Evolutionary conservation across 371 early-diverging fungal species (phyloP).

Genomic region (Mucor mucedo): DNA sequence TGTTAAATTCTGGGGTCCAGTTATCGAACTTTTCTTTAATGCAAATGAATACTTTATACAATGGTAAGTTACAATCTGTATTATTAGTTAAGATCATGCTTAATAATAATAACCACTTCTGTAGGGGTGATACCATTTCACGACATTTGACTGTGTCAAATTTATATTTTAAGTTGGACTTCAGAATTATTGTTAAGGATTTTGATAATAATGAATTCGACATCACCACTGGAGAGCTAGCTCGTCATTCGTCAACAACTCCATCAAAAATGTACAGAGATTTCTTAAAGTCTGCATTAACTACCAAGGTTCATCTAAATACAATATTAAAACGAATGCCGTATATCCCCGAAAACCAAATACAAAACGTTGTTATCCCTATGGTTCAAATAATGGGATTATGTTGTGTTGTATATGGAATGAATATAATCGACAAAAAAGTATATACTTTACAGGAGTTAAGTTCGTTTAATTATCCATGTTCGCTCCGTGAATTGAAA

Average conservation of each 20-base stretch:
- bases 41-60: constrained; percentile 22
- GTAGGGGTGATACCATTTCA: constrained; percentile 2
- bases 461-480: constrained; percentile 7
- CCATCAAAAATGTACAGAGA: constrained; percentile 10
- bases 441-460: too few relatives aligned
- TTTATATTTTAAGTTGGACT: background rate
- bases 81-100: background rate
- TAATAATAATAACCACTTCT: constrained; percentile 12
- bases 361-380: constrained; percentile 14
- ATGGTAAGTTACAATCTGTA: constrained; percentile 8
- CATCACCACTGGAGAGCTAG: constrained; percentile 4
- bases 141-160: background rate
- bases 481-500: constrained; percentile 18
- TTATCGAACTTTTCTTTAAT: constrained; percentile 15
- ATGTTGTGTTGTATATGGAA: background rate
- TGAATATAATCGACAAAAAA: too few relatives aligned
- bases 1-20: constrained; percentile 26
- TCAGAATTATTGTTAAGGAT: background rate
- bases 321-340: constrained; percentile 10
- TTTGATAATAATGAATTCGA: background rate
- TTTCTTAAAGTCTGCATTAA: background rate
- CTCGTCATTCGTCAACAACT: constrained; percentile 16
- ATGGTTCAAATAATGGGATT: constrained; percentile 17
- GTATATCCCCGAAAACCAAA: constrained; percentile 12
- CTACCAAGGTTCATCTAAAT: constrained; percentile 2